These are phyloP conservation scores for Phalaenopsis hybrid DNA, from an alignment of 116 monocot genomes.

Conservation along the genomic window DNA sequence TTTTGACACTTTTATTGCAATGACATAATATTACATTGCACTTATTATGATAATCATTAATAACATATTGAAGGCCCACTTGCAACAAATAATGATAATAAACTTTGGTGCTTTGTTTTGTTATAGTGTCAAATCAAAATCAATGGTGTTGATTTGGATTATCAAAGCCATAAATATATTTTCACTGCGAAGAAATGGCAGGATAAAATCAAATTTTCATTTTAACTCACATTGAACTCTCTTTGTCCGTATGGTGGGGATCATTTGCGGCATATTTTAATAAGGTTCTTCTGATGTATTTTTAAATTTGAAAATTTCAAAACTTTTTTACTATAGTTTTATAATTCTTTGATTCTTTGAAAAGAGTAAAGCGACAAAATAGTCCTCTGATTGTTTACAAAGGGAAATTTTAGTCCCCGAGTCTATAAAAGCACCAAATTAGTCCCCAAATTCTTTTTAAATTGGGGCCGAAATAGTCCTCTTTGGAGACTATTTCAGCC, in stretches of 20 bases:
- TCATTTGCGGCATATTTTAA: background rate
- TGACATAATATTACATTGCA: background rate
- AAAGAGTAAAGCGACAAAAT: too few relatives aligned
- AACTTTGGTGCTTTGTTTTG: background rate
- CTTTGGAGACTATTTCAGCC: too few relatives aligned
- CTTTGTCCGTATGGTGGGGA: background rate
- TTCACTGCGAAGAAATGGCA: background rate
- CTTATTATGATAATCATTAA: background rate
- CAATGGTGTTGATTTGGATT: background rate
- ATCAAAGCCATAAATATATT: background rate
- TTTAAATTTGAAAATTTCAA: background rate
- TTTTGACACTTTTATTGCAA: background rate
- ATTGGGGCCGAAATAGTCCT: too few relatives aligned
- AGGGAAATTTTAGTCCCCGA: too few relatives aligned
- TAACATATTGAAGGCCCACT: background rate
- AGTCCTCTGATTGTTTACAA: too few relatives aligned
- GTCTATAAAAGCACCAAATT: too few relatives aligned
- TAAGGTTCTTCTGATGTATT: background rate
- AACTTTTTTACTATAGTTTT: background rate
- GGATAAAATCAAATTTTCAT: background rate
- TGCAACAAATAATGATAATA: background rate
- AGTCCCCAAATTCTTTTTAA: too few relatives aligned
- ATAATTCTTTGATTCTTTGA: conserved; percentile 1
- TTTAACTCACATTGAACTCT: background rate
- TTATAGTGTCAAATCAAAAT: background rate